Conservation (phyloP, 2,329 filamentous ascomycete species). For the Ampelomyces quisqualis region DNA sequence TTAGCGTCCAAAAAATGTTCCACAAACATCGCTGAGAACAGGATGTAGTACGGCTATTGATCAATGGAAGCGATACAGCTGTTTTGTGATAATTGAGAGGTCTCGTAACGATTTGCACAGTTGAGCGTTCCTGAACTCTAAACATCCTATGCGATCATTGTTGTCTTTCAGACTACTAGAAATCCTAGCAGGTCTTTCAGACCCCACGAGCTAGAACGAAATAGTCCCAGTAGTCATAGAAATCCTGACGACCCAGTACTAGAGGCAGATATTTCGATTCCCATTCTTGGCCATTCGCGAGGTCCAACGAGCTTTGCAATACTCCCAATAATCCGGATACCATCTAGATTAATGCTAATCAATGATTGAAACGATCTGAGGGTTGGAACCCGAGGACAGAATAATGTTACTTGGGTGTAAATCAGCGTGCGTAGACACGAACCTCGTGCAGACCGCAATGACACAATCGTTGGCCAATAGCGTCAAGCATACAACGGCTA, state of each 20-base stretch:
- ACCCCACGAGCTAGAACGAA: constrained; percentile 17
- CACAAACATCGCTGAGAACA: too few species aligned
- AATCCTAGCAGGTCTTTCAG: constrained; percentile 3
- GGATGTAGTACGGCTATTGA: too few species aligned
- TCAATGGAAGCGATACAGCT: constrained; percentile 1
- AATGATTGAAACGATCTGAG: constrained; percentile 11
- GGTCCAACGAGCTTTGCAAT: constrained; percentile 21
- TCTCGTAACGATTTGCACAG: neutral
- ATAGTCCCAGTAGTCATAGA: constrained; percentile 18
- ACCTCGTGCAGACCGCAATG: neutral
- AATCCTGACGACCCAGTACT: constrained; percentile 11
- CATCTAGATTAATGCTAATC: constrained; percentile 20
- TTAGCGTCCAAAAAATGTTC: too few species aligned
- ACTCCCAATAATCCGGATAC: constrained; percentile 16
- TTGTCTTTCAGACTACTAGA: constrained; percentile 1
- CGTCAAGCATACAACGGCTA: neutral
- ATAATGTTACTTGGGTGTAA: constrained; percentile 23
- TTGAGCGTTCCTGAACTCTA: neutral
- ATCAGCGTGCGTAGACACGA: constrained; percentile 24
- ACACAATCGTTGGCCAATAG: constrained; percentile 1
- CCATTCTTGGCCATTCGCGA: constrained; percentile 15
- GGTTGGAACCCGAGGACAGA: constrained; percentile 2
- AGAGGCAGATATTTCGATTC: constrained; percentile 14
- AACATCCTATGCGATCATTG: neutral
- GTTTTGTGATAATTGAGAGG: neutral